Evolutionary conservation across 495 filamentous ascomycete genomes (phyloP).

Genomic region (Aspergillus asperescens): DNA sequence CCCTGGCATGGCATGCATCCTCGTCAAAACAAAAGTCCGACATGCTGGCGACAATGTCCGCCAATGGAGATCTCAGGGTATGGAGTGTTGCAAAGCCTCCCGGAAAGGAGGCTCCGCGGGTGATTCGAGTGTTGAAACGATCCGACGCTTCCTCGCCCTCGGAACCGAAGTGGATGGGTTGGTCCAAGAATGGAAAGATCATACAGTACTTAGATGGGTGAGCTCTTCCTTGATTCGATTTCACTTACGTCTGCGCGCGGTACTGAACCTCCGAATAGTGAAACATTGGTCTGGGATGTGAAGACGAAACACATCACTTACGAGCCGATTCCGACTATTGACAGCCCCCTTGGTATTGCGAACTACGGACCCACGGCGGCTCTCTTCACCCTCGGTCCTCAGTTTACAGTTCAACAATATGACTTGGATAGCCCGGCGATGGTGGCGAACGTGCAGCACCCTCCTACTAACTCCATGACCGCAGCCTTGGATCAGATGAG

Average conservation of each 20-base stretch:
- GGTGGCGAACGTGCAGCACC: constrained; percentile 79
- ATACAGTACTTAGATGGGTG: constrained; percentile 90
- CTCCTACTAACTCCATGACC: constrained; percentile 66
- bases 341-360: constrained; percentile 72
- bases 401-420: constrained; percentile 89
- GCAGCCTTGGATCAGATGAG: constrained; percentile 67
- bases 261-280: constrained; percentile 47
- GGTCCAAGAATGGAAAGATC: constrained; percentile 96
- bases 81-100: constrained; percentile 94
- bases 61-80: constrained; percentile 87
- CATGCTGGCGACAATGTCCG: constrained; percentile 91
- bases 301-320: constrained; percentile 90
- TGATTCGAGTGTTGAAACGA: constrained; percentile 81
- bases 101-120: constrained; percentile 67
- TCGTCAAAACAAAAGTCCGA: constrained; percentile 96
- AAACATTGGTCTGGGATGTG: constrained; percentile 94
- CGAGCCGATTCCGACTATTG: constrained; percentile 79
- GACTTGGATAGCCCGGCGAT: constrained; percentile 78
- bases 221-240: too few species aligned
- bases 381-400: constrained; percentile 87
- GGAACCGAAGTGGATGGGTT: constrained; percentile 92
- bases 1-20: constrained; percentile 94
- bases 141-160: constrained; percentile 61
- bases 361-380: constrained; percentile 85
- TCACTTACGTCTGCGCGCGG: too few species aligned